A percentile compares a stretch with the other conserved stretches of the same genome.
Conservation (phyloP, 2,329 filamentous ascomycete species). For the Botrytis pseudocinerea region DNA sequence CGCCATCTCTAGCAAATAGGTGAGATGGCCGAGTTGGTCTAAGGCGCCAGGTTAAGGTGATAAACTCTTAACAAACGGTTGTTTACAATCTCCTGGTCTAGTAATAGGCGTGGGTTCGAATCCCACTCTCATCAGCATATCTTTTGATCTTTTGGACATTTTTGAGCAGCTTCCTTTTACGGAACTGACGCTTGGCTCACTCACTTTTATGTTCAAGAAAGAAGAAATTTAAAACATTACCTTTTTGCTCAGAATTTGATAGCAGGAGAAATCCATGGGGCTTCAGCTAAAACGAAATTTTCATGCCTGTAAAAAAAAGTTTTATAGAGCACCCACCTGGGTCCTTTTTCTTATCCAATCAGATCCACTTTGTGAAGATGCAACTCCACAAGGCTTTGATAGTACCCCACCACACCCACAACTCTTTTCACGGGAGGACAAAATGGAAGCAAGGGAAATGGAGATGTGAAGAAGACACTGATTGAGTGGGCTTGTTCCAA, state of each 20-base stretch:
- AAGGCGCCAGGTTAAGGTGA: conserved; percentile 21
- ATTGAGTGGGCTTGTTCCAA: background rate
- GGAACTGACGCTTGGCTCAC: background rate
- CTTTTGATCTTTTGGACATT: background rate
- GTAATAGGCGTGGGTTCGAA: conserved; percentile 20
- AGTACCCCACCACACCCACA: conserved; percentile 6
- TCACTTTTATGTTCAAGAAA: background rate
- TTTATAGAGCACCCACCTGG: conserved; percentile 4
- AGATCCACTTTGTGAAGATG: background rate
- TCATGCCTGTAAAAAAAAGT: background rate
- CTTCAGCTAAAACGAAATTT: background rate
- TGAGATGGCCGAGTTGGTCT: conserved; percentile 21
- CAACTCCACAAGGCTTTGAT: conserved; percentile 6
- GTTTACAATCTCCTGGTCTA: conserved; percentile 16
- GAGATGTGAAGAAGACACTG: background rate
- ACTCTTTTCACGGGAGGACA: background rate
- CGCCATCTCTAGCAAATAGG: rapidly evolving
- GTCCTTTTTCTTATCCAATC: conserved; percentile 2
- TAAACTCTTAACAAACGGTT: background rate
- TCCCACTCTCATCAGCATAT: conserved; percentile 4
- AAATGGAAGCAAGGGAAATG: background rate
- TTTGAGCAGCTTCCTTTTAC: background rate
- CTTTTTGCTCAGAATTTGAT: background rate
- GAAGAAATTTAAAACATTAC: background rate
- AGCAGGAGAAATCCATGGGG: no score